Evolutionary conservation across 2,329 filamentous ascomycete species (phyloP).

Genomic region (Aspergillus sp.): DNA sequence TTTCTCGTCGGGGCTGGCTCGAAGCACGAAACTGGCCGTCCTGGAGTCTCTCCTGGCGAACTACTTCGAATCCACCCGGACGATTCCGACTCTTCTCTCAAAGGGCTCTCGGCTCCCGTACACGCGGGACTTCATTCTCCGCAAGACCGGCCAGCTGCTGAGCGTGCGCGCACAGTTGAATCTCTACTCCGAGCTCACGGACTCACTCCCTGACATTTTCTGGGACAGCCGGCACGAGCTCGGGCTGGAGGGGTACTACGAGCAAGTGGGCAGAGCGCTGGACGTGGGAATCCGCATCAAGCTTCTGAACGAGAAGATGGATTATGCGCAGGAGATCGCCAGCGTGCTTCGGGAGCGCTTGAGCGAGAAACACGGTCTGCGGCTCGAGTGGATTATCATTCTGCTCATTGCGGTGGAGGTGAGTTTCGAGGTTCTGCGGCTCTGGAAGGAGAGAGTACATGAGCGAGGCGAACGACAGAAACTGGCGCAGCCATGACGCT

Average conservation of each 20-base stretch:
- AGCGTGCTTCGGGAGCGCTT: conserved; percentile 77
- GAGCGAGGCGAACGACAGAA: conserved; percentile 22
- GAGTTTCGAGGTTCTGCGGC: conserved; percentile 67
- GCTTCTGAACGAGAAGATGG: conserved; percentile 91
- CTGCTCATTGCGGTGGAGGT: conserved; percentile 88
- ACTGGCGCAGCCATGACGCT: conserved; percentile 3
- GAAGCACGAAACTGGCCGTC: conserved; percentile 87
- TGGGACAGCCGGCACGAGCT: conserved; percentile 89
- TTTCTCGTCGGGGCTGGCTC: conserved; percentile 86
- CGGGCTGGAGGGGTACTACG: conserved; percentile 87
- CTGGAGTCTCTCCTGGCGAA: conserved; percentile 71
- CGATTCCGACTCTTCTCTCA: conserved; percentile 70
- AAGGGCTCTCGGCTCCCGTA: conserved; percentile 55
- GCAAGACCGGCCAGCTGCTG: conserved; percentile 87
- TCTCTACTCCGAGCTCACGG: conserved; percentile 91
- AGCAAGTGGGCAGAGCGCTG: conserved; percentile 78
- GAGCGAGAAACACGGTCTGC: conserved; percentile 79
- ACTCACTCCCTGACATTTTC: conserved; percentile 89
- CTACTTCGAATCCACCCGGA: conserved; percentile 79
- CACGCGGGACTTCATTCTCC: conserved; percentile 68
- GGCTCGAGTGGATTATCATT: conserved; percentile 94
- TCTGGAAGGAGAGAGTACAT: conserved; percentile 54
- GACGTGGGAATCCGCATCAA: conserved; percentile 89
- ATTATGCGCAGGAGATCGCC: conserved; percentile 93
- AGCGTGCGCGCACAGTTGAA: conserved; percentile 86